Percentiles rank a stretch among this genome's conserved stretches.
Evolutionary conservation across 768 basidiomycete species (phyloP).

Genomic region (Lactarius sp.): DNA sequence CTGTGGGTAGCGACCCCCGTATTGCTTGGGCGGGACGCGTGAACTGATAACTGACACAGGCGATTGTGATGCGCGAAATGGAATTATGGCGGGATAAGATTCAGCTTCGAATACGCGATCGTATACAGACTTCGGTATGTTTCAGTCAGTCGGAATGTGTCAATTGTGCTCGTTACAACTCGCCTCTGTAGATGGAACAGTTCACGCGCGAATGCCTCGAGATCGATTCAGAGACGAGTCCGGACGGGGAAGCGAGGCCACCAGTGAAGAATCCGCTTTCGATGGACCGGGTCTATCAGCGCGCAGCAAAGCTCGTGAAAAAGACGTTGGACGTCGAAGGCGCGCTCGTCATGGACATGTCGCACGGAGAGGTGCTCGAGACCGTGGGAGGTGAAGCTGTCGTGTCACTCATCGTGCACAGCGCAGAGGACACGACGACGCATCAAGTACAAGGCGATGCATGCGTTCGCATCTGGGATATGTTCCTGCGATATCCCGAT

Average conservation of each 20-base stretch:
- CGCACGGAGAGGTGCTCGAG: conserved; percentile 84
- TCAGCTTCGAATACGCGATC: conserved; percentile 83
- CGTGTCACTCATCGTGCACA: conserved; percentile 66
- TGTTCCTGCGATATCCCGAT: conserved; percentile 76
- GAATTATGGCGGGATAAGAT: conserved; percentile 97
- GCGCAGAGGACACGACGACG: conserved; percentile 54
- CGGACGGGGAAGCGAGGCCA: conserved; percentile 36
- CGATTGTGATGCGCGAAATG: conserved; percentile 91
- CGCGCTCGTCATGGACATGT: conserved; percentile 88
- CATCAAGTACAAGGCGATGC: conserved; percentile 63
- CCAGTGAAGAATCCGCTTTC: conserved; percentile 30
- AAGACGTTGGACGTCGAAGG: conserved; percentile 90
- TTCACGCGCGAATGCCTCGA: conserved; percentile 94
- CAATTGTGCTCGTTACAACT: neutral
- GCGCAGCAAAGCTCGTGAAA: conserved; percentile 85
- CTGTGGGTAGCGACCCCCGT: conserved; percentile 36
- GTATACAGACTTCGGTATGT: conserved; percentile 82
- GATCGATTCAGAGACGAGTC: conserved; percentile 60
- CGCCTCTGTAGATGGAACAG: conserved; percentile 70
- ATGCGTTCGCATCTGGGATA: conserved; percentile 67
- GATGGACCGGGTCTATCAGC: conserved; percentile 90
- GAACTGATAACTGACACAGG: conserved; percentile 34
- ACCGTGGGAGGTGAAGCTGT: conserved; percentile 54
- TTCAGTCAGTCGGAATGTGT: neutral
- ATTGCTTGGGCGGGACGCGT: neutral